Conservation (phyloP, 1,284 basidiomycete genomes). For the Ustilago loliicola region DNA sequence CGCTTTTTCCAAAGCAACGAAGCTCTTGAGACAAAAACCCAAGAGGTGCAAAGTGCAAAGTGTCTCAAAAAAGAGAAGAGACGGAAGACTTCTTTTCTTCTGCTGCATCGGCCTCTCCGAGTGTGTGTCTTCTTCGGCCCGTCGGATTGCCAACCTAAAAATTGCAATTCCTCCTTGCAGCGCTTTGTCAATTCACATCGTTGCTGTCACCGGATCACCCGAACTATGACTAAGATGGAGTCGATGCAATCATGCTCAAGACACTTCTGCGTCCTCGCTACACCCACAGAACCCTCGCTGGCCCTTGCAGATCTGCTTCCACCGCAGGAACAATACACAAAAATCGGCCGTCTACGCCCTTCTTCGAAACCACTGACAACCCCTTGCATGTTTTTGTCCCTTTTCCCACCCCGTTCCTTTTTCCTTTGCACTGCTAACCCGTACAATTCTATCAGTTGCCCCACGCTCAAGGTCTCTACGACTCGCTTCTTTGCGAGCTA, state of each 20-base stretch:
- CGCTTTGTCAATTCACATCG: background rate
- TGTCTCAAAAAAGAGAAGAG: background rate
- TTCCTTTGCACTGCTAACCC: background rate
- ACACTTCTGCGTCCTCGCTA: background rate
- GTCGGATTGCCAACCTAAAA: slow-evolving; percentile 20
- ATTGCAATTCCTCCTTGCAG: slow-evolving; percentile 8
- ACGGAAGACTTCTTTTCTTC: slow-evolving; percentile 24
- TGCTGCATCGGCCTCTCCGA: slow-evolving; percentile 7
- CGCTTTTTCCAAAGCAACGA: no score
- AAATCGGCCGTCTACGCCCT: background rate
- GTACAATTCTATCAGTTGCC: background rate
- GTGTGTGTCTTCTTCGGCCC: background rate
- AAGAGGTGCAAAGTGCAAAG: background rate
- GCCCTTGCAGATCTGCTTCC: slow-evolving; percentile 4
- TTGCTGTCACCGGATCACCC: background rate
- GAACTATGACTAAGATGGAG: background rate
- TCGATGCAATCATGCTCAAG: background rate
- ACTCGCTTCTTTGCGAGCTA: background rate
- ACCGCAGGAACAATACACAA: slow-evolving; percentile 16
- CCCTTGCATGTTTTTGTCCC: background rate
- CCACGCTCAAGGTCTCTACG: background rate
- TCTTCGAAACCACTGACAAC: background rate
- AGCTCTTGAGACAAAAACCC: background rate
- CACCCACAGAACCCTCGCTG: background rate
- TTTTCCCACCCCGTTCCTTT: slow-evolving; percentile 3